Percentiles rank a stretch among this genome's conserved stretches.
These are phyloP conservation scores for Ophiostoma australiae DNA, from an alignment of 2,329 filamentous ascomycete genomes.

Conservation along the genomic window DNA sequence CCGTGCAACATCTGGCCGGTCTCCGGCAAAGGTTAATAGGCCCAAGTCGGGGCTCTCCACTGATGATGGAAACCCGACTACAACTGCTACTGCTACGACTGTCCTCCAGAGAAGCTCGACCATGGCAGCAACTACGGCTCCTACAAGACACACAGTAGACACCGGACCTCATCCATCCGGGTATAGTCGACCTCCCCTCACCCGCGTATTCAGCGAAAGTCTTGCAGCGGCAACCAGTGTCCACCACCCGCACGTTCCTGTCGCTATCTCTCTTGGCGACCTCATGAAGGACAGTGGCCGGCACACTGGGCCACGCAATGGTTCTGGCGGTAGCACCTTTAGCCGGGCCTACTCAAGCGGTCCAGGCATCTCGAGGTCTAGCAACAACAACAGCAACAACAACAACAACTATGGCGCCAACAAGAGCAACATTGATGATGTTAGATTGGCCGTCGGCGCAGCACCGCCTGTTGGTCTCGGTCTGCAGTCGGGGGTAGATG, in stretches of 20 bases:
- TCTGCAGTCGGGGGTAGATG: constrained; percentile 34
- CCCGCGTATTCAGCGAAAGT: constrained; percentile 25
- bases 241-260: constrained; percentile 17
- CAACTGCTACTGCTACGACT: neutral
- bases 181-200: constrained; percentile 15
- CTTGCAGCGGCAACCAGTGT: constrained; percentile 26
- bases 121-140: constrained; percentile 26
- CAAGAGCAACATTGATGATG: neutral
- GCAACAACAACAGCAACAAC: neutral
- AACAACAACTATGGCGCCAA: neutral
- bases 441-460: neutral
- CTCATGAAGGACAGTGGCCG: constrained; percentile 23
- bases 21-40: neutral
- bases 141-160: constrained; percentile 13
- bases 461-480: neutral
- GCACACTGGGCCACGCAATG: constrained; percentile 4
- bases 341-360: neutral
- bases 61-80: neutral
- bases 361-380: neutral
- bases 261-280: constrained; percentile 25
- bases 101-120: constrained; percentile 31
- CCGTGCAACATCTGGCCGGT: neutral
- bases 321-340: constrained; percentile 20
- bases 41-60: neutral
- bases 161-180: neutral